Evolutionary conservation across 495 filamentous ascomycete species (phyloP), one percentile per base, ranked within the genome.

Genomic region (Glutinoglossum americanum): DNA sequence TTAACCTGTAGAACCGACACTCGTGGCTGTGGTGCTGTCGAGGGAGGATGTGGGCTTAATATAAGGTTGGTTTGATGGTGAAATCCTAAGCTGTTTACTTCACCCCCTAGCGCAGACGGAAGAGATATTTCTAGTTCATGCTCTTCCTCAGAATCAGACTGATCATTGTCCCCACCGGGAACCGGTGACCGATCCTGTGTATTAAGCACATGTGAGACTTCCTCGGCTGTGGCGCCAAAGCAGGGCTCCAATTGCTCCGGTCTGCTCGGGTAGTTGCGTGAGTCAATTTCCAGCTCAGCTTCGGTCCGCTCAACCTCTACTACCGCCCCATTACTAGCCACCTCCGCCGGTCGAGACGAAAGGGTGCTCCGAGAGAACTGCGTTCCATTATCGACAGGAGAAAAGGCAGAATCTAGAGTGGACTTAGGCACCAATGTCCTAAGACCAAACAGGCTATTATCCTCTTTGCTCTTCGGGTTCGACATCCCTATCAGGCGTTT

Each of bases 1-100:
- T 63, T 63, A 41, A 64, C 64, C 3, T 21, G 41, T 45, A 61
- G 54, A 41, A 61, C 55, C 19, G 64, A 57, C 13, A 57, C 28
- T 9, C 53, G 45, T 21, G 57, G 57, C 33, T 64, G 63, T 1
- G 60, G 15, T 17, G 63, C 61, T 26, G 60, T 64, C 23, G 61
- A 63, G 6, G 59, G 62, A 30, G 54, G 45, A 0, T 26, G 41
- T n/a, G 41, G 19, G n/a, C 26, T 44, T 57, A n/a, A 32, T 33
- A 19, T 21, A 30, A 53, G 9, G 30, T 26, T 19, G 17, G 41
- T n/a, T 10, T 19, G 19, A 19, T 4, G n/a, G 21, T 28, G 13
- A 37, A 11, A 10, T 17, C 33, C 26, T 26, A 27, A 11, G 6
- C 19, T n/a, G 33, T 23, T 26, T 10, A 27, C 25, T 19, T 59